A percentile compares a stretch with the other conserved stretches of the same genome.
Conservation (phyloP, 495 filamentous ascomycete genomes). For the Neurospora pannonica region DNA sequence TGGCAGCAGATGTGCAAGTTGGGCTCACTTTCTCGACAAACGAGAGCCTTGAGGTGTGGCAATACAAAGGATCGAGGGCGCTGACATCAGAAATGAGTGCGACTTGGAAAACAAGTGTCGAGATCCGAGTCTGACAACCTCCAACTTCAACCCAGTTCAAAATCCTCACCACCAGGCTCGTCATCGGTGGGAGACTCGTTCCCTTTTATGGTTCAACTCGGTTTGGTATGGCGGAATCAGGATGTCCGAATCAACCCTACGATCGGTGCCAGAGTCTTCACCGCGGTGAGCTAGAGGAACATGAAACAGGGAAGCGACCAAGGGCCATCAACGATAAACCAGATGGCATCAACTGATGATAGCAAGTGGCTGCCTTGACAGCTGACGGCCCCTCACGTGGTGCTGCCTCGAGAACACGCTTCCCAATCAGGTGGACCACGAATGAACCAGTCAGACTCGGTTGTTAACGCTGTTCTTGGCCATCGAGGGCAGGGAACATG, state of each 20-base stretch:
- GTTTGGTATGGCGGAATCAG: background rate
- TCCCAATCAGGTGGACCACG: background rate
- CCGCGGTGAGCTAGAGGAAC: background rate
- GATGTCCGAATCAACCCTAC: background rate
- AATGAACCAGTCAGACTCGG: background rate
- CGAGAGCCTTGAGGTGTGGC: background rate
- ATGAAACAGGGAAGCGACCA: background rate
- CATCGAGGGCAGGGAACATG: background rate
- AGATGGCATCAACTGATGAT: background rate
- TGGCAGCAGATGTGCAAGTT: background rate
- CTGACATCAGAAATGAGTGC: background rate
- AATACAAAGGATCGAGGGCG: background rate
- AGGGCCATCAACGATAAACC: background rate
- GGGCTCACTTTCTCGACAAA: background rate
- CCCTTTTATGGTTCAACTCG: background rate
- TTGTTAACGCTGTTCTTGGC: background rate
- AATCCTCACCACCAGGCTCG: background rate
- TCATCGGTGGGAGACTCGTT: background rate
- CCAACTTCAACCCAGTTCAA: background rate
- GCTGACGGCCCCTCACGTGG: background rate
- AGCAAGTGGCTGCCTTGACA: background rate
- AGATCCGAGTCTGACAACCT: background rate
- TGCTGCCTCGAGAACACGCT: background rate
- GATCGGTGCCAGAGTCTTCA: background rate
- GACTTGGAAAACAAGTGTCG: background rate